Percentiles rank a stretch among this genome's conserved stretches.
These are phyloP conservation scores for Plasmodium vivax DNA, from an alignment of 169 alveolate genomes.

Conservation along the genomic window DNA sequence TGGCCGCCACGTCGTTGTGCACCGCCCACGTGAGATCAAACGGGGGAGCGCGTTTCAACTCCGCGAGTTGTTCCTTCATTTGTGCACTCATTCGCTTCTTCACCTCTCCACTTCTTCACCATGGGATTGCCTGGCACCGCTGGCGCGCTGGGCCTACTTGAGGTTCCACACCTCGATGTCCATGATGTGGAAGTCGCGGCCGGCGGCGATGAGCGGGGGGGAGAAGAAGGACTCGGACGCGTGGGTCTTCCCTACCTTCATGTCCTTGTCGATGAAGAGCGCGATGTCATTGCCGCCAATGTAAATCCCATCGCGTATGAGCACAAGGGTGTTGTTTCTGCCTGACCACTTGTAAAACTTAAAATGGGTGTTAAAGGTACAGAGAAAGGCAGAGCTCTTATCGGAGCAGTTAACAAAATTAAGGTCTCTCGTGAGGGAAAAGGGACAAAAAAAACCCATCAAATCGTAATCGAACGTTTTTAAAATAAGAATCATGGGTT, in stretches of 20 bases:
- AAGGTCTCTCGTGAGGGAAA: constrained; percentile 57
- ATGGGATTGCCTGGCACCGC: too few relatives aligned
- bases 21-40: not conserved
- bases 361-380: constrained; percentile 51
- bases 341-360: constrained; percentile 73
- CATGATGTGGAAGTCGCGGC: constrained; percentile 55
- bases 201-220: constrained; percentile 44
- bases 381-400: constrained; percentile 57
- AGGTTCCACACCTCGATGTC: constrained; percentile 63
- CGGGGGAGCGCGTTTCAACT: not conserved
- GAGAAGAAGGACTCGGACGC: constrained; percentile 51
- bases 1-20: too few relatives aligned
- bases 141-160: not conserved
- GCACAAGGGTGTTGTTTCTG: constrained; percentile 33
- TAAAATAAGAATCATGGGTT: constrained; percentile 64
- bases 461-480: constrained; percentile 56
- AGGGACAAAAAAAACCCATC: constrained; percentile 68
- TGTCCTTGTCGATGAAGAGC: constrained; percentile 41
- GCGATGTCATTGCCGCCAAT: constrained; percentile 72
- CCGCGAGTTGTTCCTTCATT: not conserved
- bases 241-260: constrained; percentile 53
- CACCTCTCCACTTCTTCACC: too few relatives aligned
- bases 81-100: too few relatives aligned
- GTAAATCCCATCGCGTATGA: constrained; percentile 59
- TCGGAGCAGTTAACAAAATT: constrained; percentile 46